These are phyloP conservation scores for Sordariomycetes sp. DNA, from an alignment of 2,329 filamentous ascomycete genomes.

Conservation along the genomic window DNA sequence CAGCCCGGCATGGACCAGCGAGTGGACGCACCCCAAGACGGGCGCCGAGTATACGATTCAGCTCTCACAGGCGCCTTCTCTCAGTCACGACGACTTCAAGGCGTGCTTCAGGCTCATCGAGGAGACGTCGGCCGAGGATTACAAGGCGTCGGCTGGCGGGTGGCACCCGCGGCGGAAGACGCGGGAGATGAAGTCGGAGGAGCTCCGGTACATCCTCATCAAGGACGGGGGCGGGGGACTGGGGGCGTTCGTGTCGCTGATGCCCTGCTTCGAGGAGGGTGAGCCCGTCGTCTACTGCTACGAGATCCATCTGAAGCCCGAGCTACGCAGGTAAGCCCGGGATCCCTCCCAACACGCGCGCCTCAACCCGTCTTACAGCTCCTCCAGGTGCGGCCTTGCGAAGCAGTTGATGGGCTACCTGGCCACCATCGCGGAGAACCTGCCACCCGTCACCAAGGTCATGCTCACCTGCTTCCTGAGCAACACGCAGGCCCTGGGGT, in stretches of 20 bases:
- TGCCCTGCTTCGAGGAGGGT: slow-evolving; percentile 57
- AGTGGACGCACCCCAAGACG: slow-evolving; percentile 38
- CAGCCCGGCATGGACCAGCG: slow-evolving; percentile 15
- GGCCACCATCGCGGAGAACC: slow-evolving; percentile 35
- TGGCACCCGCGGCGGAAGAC: slow-evolving; percentile 52
- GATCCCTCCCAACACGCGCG: neutral
- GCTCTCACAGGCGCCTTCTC: slow-evolving; percentile 23
- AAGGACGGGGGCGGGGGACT: slow-evolving; percentile 20
- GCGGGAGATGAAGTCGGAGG: slow-evolving; percentile 53
- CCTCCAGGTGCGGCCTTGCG: slow-evolving; percentile 48
- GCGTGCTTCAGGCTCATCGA: slow-evolving; percentile 45
- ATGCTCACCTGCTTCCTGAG: slow-evolving; percentile 63
- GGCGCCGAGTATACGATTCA: slow-evolving; percentile 24
- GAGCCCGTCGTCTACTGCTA: slow-evolving; percentile 63
- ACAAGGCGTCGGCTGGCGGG: slow-evolving; percentile 44
- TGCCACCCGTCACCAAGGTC: slow-evolving; percentile 44
- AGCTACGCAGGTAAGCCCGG: slow-evolving; percentile 35
- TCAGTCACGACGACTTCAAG: slow-evolving; percentile 30
- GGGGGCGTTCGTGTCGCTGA: slow-evolving; percentile 49
- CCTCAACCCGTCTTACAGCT: neutral
- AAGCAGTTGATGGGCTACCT: slow-evolving; percentile 43
- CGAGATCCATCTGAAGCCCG: slow-evolving; percentile 54
- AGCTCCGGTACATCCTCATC: slow-evolving; percentile 57
- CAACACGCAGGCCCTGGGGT: slow-evolving; percentile 41
- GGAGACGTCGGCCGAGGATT: slow-evolving; percentile 49